These are phyloP conservation scores for Gossypium sturtianum DNA, from an alignment of 345 rosid species.

Conservation along the genomic window DNA sequence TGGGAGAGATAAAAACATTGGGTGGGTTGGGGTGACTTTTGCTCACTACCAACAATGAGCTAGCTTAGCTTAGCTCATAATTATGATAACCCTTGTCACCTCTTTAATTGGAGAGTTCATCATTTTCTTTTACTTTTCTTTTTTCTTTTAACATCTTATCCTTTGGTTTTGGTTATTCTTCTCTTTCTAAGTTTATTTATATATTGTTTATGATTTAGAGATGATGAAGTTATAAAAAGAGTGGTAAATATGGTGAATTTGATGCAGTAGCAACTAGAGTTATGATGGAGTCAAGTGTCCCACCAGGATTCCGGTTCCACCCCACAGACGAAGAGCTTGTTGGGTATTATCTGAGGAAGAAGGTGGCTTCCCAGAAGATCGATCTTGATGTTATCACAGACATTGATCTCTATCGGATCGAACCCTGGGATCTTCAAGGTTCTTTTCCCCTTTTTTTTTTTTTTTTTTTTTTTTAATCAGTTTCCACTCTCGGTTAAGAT, in stretches of 20 bases:
- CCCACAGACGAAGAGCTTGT: conserved; percentile 97
- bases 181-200: conserved; percentile 6
- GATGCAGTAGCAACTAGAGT: conserved; percentile 33
- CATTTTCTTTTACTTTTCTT: neutral
- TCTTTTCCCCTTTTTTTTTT: neutral
- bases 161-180: neutral
- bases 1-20: neutral
- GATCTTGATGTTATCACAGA: conserved; percentile 97
- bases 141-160: neutral
- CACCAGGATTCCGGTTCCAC: conserved; percentile 96
- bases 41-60: conserved; percentile 41
- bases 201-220: conserved; percentile 28
- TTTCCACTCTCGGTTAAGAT: too few relatives aligned
- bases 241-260: conserved; percentile 29
- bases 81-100: conserved; percentile 43
- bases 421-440: conserved; percentile 99
- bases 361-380: conserved; percentile 88
- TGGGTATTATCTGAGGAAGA: conserved; percentile 92
- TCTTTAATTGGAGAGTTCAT: conserved; percentile 22
- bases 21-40: conserved; percentile 25
- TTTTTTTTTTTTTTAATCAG: too few relatives aligned
- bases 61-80: conserved; percentile 18
- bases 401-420: conserved; percentile 89
- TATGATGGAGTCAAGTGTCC: conserved; percentile 83
- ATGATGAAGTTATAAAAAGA: conserved; percentile 20